phyloP scores from a whole-genome alignment of 164 flowering plant species.

The Paratinospora sagittata region DNA sequence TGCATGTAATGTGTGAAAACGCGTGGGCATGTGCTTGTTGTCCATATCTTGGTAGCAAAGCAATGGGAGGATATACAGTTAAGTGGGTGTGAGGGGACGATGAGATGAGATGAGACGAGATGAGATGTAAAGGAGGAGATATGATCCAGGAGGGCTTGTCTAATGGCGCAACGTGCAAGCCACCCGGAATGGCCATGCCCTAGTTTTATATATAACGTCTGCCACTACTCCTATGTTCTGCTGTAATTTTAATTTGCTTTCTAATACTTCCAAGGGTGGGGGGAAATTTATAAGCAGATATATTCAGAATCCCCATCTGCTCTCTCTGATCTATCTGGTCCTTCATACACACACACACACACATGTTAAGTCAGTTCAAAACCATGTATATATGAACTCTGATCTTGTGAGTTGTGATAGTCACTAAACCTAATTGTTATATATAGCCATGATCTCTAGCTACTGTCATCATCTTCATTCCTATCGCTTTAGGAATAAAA shows the following conservation, averaged over 20 bases:
- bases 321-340: too few species aligned
- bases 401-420: too few species aligned
- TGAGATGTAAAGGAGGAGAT: background rate
- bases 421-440: too few species aligned
- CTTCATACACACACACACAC: too few species aligned
- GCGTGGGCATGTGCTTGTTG: background rate
- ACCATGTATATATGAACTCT: too few species aligned
- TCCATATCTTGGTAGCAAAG: background rate
- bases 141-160: slow-evolving; percentile 11
- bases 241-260: background rate
- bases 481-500: too few species aligned
- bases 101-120: background rate
- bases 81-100: slow-evolving; percentile 2
- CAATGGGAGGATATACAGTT: background rate
- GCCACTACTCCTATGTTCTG: too few species aligned
- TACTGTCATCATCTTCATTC: too few species aligned
- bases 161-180: background rate
- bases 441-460: too few species aligned
- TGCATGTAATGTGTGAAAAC: background rate
- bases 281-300: too few species aligned
- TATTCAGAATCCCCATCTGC: too few species aligned
- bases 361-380: too few species aligned
- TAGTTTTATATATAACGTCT: background rate
- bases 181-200: background rate
- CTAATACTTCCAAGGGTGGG: background rate